Evolutionary conservation across 2,329 filamentous ascomycete species (phyloP).

Genomic region (Fusarium multiceps): DNA sequence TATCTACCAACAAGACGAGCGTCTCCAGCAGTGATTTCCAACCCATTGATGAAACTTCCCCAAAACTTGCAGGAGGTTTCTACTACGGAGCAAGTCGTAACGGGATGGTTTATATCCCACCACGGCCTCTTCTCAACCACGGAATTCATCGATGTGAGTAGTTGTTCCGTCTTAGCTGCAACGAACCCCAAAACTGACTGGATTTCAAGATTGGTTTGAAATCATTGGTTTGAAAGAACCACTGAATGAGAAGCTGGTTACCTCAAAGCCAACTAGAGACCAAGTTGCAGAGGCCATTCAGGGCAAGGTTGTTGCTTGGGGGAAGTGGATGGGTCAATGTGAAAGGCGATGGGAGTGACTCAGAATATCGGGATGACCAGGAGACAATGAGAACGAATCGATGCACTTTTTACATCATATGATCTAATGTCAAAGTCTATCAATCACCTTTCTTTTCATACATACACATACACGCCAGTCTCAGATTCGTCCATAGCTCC

Average conservation of each 20-base stretch:
- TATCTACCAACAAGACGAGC: slow-evolving; percentile 32
- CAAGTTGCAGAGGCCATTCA: slow-evolving; percentile 57
- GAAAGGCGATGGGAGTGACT: slow-evolving; percentile 53
- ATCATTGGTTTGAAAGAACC: slow-evolving; percentile 60
- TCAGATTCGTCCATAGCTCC: slow-evolving; percentile 58
- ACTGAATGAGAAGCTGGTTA: slow-evolving; percentile 53
- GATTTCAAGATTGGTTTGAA: slow-evolving; percentile 57
- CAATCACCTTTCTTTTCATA: background rate
- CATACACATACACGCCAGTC: background rate
- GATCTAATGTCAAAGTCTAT: background rate
- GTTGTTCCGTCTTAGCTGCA: background rate
- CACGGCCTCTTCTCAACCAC: slow-evolving; percentile 61
- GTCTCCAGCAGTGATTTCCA: slow-evolving; percentile 52
- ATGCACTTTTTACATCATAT: background rate
- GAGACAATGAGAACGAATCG: background rate
- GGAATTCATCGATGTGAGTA: slow-evolving; percentile 62
- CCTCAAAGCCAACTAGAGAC: slow-evolving; percentile 54
- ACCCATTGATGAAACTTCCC: slow-evolving; percentile 44
- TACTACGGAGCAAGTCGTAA: slow-evolving; percentile 57
- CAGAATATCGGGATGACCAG: background rate
- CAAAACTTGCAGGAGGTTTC: slow-evolving; percentile 57
- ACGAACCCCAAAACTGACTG: background rate
- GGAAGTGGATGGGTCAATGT: slow-evolving; percentile 58
- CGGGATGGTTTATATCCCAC: slow-evolving; percentile 57
- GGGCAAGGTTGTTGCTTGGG: slow-evolving; percentile 63